Percentiles rank a stretch among this genome's conserved stretches.
Evolutionary conservation across 495 filamentous ascomycete genomes (phyloP).

Genomic region (Darksidea phi): DNA sequence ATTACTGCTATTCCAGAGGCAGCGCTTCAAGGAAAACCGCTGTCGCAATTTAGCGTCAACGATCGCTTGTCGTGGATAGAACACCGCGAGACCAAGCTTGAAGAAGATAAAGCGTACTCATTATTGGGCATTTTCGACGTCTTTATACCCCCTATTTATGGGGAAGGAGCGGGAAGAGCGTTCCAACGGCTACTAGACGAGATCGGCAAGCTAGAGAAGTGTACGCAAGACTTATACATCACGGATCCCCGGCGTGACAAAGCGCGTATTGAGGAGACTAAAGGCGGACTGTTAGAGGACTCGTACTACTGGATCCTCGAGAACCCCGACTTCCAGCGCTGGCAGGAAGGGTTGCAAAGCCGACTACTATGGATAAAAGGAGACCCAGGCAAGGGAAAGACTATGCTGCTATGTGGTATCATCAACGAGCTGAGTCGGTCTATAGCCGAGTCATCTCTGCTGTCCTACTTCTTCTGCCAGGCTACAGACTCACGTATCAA

Average conservation of each 20-base stretch:
- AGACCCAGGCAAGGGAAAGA: constrained; percentile 39
- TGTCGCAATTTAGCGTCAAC: constrained; percentile 2
- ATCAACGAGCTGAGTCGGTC: constrained; percentile 22
- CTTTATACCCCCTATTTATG: constrained; percentile 9
- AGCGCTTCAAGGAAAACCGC: constrained; percentile 12
- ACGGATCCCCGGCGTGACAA: constrained; percentile 40
- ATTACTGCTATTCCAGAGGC: constrained; percentile 35
- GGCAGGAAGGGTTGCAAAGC: no score
- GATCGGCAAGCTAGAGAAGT: constrained; percentile 14
- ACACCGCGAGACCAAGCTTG: constrained; percentile 3
- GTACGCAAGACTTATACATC: constrained; percentile 14
- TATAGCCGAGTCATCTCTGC: constrained; percentile 4
- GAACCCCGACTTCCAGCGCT: constrained; percentile 38
- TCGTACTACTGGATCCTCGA: constrained; percentile 49
- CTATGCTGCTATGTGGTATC: constrained; percentile 36
- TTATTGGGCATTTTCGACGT: constrained; percentile 18
- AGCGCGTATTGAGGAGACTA: constrained; percentile 44
- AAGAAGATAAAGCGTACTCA: constrained; percentile 20
- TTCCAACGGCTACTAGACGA: constrained; percentile 11
- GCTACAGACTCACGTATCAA: constrained; percentile 34
- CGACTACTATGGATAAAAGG: no score
- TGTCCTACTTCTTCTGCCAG: constrained; percentile 15
- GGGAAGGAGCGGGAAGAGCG: constrained; percentile 14
- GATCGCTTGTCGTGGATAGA: constrained; percentile 12
- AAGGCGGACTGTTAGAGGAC: constrained; percentile 47